A percentile compares a stretch with the other conserved stretches of the same genome.
phyloP scores from a whole-genome alignment of 1,284 basidiomycete species.

The Moesziomyces globuligerus region DNA sequence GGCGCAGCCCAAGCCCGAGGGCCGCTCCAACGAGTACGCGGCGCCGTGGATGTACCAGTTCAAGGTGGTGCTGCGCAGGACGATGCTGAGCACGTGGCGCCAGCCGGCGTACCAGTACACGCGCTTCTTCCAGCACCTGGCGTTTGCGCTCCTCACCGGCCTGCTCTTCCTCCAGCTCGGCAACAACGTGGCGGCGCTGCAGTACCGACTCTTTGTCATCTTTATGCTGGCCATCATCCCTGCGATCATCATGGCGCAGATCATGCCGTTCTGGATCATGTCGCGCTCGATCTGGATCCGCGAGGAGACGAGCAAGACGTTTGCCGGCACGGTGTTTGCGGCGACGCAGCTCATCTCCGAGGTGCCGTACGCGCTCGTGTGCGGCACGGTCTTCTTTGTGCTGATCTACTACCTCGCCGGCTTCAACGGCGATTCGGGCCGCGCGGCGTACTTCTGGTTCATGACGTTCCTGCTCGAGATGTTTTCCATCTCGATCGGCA shows the following conservation, averaged over 20 bases:
- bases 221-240: conserved; percentile 73
- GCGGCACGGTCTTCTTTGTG: conserved; percentile 46
- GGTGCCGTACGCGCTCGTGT: conserved; percentile 77
- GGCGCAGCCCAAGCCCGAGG: conserved; percentile 64
- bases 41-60: conserved; percentile 83
- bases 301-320: conserved; percentile 60
- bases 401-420: conserved; percentile 73
- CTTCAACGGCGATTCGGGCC: conserved; percentile 70
- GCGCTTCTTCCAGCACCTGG: conserved; percentile 74
- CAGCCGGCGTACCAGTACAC: conserved; percentile 71
- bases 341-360: conserved; percentile 66
- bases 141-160: conserved; percentile 80
- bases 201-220: conserved; percentile 84
- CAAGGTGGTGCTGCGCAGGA: conserved; percentile 77
- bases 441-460: conserved; percentile 80
- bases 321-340: conserved; percentile 65
- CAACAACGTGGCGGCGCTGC: conserved; percentile 76
- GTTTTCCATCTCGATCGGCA: conserved; percentile 53
- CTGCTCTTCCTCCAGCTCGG: conserved; percentile 84
- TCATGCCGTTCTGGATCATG: conserved; percentile 86
- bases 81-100: conserved; percentile 71
- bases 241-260: conserved; percentile 80
- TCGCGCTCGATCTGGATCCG: conserved; percentile 71
- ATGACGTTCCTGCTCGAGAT: conserved; percentile 62
- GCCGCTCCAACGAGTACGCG: conserved; percentile 69